Evolutionary conservation across 2,329 filamentous ascomycete genomes (phyloP).

Genomic region (Trichoderma sp.): DNA sequence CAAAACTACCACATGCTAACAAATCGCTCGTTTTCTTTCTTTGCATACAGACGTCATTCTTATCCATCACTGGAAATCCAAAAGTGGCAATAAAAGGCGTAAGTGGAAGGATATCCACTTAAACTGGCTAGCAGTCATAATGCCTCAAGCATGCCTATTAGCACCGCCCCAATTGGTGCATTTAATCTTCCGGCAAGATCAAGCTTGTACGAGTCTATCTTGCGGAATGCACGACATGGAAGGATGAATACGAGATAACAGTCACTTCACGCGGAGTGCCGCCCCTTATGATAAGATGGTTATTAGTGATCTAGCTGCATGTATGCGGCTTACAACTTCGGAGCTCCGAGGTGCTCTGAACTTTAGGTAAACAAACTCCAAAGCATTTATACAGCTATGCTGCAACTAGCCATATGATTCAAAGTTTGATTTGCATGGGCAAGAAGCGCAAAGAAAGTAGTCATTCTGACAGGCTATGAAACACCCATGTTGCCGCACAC

Average conservation of each 20-base stretch:
- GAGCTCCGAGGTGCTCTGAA: not conserved
- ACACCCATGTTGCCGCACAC: constrained; percentile 24
- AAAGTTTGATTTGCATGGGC: not conserved
- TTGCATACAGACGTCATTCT: not conserved
- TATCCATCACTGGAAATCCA: not conserved
- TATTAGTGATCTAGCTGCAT: not conserved
- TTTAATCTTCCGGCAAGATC: not conserved
- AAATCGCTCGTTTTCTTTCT: too few species aligned
- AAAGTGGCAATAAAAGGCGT: not conserved
- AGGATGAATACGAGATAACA: not conserved
- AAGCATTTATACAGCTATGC: not conserved
- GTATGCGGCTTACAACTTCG: not conserved
- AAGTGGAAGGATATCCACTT: not conserved
- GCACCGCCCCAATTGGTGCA: not conserved
- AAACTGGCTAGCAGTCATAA: not conserved
- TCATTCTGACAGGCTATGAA: constrained; percentile 26
- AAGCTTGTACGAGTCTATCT: not conserved
- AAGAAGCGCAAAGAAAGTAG: not conserved
- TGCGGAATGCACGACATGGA: constrained; percentile 7
- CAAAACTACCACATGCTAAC: too few species aligned
- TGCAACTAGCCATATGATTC: not conserved
- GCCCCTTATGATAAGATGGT: not conserved
- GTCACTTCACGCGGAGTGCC: not conserved
- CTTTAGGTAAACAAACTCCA: not conserved
- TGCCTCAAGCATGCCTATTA: not conserved